Base-by-base conservation (phyloP, 169 alveolate species). In the Sarcocystis neurona region DNA sequence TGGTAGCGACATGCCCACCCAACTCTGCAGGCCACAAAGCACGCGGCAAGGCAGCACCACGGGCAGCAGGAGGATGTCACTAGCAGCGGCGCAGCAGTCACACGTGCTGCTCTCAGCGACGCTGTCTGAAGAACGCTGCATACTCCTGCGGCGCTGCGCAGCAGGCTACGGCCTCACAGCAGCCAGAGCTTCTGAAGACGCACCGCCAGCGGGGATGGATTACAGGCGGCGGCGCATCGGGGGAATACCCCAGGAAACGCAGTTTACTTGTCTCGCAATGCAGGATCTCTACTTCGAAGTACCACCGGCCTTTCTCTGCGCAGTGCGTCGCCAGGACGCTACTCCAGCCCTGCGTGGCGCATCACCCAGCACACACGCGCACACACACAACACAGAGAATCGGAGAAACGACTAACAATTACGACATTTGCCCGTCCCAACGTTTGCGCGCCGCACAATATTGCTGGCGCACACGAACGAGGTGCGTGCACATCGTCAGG, bases 1-100 rank as follows among this genome's bases (percentile, higher is more conserved):
- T 94, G 96, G 90, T 95, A 95, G 72, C 97, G 94, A 79, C 97
- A 95, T 27, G 97, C 97, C 92, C 93, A 95, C n/a, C 97, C 97
- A 32, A 95, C 96, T 92, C 97, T 94, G 82, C 87, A 75, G 1
- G 86, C 50, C 60, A 27, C 46, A 56, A 82, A 63, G n/a, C 27
- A 41, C 10, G 84, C 4, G 8, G 37, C 30, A 74, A 74, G 23
- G 66, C 12, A 53, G 23, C 30, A 53, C 66, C 30, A 53, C 30
- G 23, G 66, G 66, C 30, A 53, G 66, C 12, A 23, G 23, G 23
- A 23, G 66, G 23, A 53, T 53, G 66, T 15, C 30, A 53, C 30
- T 12, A 53, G 66, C 30, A 53, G 66, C 37, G 32, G 15, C 46
- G 44, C 37, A 10, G 50, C 53, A 53, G 0, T 2, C 32, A 1